phyloP scores from a whole-genome alignment of 2,329 filamentous ascomycete species.

The Fusarium illudens region DNA sequence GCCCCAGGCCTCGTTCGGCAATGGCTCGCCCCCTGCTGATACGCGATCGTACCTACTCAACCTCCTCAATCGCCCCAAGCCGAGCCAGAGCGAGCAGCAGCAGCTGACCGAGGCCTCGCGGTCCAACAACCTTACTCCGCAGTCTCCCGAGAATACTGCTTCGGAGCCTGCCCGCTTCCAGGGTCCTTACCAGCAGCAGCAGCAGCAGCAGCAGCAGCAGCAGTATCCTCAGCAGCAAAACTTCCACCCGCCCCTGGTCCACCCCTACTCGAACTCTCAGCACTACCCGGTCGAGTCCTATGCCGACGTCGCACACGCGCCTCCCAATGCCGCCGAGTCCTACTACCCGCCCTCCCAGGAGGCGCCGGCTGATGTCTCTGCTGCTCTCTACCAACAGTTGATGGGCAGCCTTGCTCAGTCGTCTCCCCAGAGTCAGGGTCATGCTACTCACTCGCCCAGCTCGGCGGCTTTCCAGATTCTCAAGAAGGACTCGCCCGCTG shows the following conservation, averaged over 20 bases:
- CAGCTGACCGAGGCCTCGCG: slow-evolving; percentile 54
- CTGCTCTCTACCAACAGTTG: slow-evolving; percentile 50
- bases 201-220: slow-evolving; percentile 32
- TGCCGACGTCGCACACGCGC: slow-evolving; percentile 34
- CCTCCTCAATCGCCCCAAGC: slow-evolving; percentile 82
- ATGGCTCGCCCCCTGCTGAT: slow-evolving; percentile 67
- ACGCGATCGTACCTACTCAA: slow-evolving; percentile 88
- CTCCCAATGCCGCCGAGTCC: slow-evolving; percentile 39
- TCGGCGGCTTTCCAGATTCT: slow-evolving; percentile 57
- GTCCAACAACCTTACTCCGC: slow-evolving; percentile 55
- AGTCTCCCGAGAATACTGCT: slow-evolving; percentile 48
- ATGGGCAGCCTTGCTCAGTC: slow-evolving; percentile 50
- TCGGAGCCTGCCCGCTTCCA: slow-evolving; percentile 43
- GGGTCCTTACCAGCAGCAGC: slow-evolving; percentile 44
- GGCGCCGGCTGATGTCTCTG: slow-evolving; percentile 47
- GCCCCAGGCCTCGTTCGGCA: slow-evolving; percentile 52
- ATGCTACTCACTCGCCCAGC: slow-evolving; percentile 32
- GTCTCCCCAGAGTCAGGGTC: slow-evolving; percentile 54
- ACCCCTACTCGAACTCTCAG: slow-evolving; percentile 35
- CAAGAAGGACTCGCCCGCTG: slow-evolving; percentile 59
- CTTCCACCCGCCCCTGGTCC: slow-evolving; percentile 38
- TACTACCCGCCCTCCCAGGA: slow-evolving; percentile 49
- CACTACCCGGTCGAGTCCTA: slow-evolving; percentile 42
- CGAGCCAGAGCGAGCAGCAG: slow-evolving; percentile 64
- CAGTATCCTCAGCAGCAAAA: slow-evolving; percentile 21